Conservation (phyloP, 768 basidiomycete genomes). For the Tremella yokohamensis region DNA sequence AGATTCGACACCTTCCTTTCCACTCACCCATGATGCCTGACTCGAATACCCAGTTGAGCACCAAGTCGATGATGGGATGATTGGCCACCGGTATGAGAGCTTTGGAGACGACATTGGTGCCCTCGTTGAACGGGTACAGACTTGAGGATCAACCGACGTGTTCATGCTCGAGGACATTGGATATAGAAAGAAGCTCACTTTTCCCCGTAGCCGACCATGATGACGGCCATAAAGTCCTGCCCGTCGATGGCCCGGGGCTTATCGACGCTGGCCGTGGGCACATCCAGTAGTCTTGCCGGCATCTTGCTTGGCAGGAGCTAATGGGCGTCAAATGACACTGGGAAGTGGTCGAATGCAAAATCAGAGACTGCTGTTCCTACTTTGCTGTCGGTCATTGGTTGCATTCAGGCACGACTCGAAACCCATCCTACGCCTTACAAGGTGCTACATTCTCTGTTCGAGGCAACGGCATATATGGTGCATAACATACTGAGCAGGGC, state of each 20-base stretch:
- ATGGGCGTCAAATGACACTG: no score
- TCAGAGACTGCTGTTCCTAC: no score
- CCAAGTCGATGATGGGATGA: slow-evolving; percentile 78
- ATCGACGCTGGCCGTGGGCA: slow-evolving; percentile 12
- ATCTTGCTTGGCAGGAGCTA: no score
- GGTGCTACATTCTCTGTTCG: no score
- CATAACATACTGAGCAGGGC: no score
- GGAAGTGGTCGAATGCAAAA: no score
- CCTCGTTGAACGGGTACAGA: slow-evolving; percentile 57
- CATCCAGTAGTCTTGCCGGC: slow-evolving; percentile 11
- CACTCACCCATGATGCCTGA: slow-evolving; percentile 73
- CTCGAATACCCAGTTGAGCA: slow-evolving; percentile 78
- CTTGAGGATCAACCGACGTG: slow-evolving; percentile 15
- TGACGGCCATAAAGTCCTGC: slow-evolving; percentile 77
- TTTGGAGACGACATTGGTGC: slow-evolving; percentile 64
- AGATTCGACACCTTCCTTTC: neutral
- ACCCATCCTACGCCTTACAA: no score
- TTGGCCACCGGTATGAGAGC: slow-evolving; percentile 83
- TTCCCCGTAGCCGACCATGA: slow-evolving; percentile 88
- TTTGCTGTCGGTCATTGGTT: no score
- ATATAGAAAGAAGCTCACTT: slow-evolving; percentile 60
- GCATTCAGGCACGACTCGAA: no score
- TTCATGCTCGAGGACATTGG: slow-evolving; percentile 1
- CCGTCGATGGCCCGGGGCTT: slow-evolving; percentile 26
- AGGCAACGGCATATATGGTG: no score